A percentile compares a stretch with the other conserved stretches of the same genome.
Conservation (phyloP, 2,329 filamentous ascomycete genomes). For the Lojkania enalia region DNA sequence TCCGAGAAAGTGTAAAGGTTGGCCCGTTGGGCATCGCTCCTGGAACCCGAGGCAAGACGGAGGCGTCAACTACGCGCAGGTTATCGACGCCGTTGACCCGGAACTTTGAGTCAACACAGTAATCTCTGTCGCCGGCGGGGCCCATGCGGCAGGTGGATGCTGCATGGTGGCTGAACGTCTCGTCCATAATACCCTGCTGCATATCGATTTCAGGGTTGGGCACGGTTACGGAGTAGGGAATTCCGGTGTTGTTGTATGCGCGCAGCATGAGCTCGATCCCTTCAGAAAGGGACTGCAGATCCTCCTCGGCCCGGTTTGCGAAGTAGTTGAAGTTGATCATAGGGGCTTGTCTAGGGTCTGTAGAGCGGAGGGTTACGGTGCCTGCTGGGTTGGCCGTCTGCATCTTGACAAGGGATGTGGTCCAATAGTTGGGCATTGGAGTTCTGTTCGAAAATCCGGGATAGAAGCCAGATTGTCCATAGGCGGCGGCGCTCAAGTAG, state of each 20-base stretch:
- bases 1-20: conserved; percentile 14
- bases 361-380: conserved; percentile 60
- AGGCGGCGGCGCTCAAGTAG: conserved; percentile 12
- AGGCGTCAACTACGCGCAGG: conserved; percentile 56
- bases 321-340: conserved; percentile 49
- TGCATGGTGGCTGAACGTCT: conserved; percentile 19
- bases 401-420: conserved; percentile 56
- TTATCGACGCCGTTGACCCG: conserved; percentile 34
- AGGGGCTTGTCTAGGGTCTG: conserved; percentile 64
- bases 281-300: conserved; percentile 13
- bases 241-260: conserved; percentile 3
- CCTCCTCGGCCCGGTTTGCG: conserved; percentile 4
- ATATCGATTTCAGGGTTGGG: conserved; percentile 11
- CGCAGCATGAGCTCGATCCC: conserved; percentile 10
- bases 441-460: neutral
- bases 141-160: conserved; percentile 15
- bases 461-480: conserved; percentile 1
- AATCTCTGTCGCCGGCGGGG: conserved; percentile 2
- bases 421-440: conserved; percentile 40
- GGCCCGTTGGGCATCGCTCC: conserved; percentile 14
- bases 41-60: conserved; percentile 57
- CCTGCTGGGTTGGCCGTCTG: conserved; percentile 63
- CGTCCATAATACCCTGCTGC: conserved; percentile 14
- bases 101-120: conserved; percentile 19
- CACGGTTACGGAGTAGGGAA: conserved; percentile 3